Evolutionary conservation across 805 yeast genomes (phyloP).

Genomic region (Grigorovia yakushimaensis): DNA sequence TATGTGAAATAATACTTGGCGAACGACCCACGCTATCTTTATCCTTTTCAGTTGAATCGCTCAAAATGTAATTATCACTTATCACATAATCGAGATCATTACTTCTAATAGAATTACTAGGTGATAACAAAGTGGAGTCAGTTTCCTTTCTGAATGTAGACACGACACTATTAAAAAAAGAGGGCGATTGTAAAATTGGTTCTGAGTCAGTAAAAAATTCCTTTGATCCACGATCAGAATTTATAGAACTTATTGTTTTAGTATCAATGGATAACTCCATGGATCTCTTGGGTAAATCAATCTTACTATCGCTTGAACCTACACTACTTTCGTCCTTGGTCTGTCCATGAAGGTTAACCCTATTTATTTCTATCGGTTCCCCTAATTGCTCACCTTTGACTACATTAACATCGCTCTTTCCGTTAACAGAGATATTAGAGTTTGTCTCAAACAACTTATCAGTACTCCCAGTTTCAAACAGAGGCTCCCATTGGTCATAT

Average conservation of each 20-base stretch:
- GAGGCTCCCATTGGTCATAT: constrained; percentile 2
- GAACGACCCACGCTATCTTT: constrained; percentile 5
- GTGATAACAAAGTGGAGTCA: background rate
- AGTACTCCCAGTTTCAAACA: constrained; percentile 3
- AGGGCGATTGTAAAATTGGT: constrained; percentile 6
- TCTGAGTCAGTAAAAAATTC: background rate
- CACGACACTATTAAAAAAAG: constrained; percentile 7
- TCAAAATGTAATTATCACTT: background rate
- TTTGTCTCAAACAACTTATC: background rate
- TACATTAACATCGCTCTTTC: background rate
- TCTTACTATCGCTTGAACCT: background rate
- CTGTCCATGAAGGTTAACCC: background rate
- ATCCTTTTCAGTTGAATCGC: too few species aligned
- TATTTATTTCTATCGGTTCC: background rate
- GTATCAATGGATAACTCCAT: background rate
- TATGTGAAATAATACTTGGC: constrained; percentile 25
- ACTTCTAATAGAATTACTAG: background rate
- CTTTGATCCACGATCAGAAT: background rate
- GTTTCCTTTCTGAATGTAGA: constrained; percentile 3
- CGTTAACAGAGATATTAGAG: background rate
- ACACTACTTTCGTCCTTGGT: background rate
- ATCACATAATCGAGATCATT: background rate
- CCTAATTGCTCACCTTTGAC: background rate
- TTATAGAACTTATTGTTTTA: background rate
- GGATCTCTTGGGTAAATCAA: background rate